phyloP scores from a whole-genome alignment of 768 basidiomycete species.

The Pulveroboletus sp. region DNA sequence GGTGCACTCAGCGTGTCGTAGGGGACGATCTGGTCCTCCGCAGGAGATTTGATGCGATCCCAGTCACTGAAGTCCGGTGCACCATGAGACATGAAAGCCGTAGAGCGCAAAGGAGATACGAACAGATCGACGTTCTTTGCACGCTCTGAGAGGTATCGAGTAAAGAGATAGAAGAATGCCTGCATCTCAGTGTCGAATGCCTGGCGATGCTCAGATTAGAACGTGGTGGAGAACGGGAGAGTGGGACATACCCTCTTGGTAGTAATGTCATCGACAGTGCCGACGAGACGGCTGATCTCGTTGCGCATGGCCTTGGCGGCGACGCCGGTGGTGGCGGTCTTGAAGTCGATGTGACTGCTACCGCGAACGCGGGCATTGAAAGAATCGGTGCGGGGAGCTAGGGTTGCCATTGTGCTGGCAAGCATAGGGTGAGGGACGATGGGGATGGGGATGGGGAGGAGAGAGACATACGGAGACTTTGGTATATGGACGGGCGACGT shows the following conservation, averaged over 20 bases:
- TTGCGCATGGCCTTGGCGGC: constrained; percentile 97
- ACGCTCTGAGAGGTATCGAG: constrained; percentile 69
- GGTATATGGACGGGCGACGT: constrained; percentile 56
- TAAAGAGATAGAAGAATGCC: constrained; percentile 78
- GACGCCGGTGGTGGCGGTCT: constrained; percentile 93
- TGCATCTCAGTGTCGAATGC: constrained; percentile 80
- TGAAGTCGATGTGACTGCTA: constrained; percentile 87
- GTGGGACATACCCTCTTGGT: constrained; percentile 67
- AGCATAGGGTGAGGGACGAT: constrained; percentile 3
- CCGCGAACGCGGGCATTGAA: constrained; percentile 71
- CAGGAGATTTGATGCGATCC: constrained; percentile 56
- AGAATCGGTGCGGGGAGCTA: constrained; percentile 60
- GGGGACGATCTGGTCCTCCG: constrained; percentile 55
- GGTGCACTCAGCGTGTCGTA: constrained; percentile 50
- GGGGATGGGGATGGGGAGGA: constrained; percentile 8
- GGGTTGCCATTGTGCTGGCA: constrained; percentile 48
- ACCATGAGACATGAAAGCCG: neutral
- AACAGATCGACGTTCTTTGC: constrained; percentile 68
- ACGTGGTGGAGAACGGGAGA: constrained; percentile 1
- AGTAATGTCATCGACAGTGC: constrained; percentile 70
- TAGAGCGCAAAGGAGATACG: constrained; percentile 26
- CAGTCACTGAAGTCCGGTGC: constrained; percentile 26
- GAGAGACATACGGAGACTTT: constrained; percentile 36
- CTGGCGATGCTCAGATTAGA: constrained; percentile 34
- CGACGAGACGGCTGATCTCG: constrained; percentile 91